Conservation (phyloP, 2,329 filamentous ascomycete species). For the Ilyonectria destructans region DNA sequence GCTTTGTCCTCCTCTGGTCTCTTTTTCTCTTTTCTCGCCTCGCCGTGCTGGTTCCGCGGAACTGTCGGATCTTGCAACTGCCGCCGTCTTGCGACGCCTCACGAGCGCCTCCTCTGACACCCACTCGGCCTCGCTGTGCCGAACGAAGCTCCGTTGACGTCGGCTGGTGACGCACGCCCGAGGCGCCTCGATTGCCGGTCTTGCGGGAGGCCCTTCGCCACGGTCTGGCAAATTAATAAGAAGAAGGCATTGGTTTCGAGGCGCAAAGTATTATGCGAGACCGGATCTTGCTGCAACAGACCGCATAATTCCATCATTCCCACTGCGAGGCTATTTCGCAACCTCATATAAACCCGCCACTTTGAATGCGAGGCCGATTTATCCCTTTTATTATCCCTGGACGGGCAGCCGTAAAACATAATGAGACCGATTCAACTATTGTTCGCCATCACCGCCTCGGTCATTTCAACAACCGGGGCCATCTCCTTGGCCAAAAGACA, state of each 20-base stretch:
- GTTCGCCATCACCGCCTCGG: slow-evolving; percentile 40
- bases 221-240: slow-evolving; percentile 13
- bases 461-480: slow-evolving; percentile 49
- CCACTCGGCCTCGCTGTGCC: slow-evolving; percentile 26
- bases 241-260: neutral
- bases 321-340: neutral
- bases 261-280: neutral
- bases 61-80: slow-evolving; percentile 18
- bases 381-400: neutral
- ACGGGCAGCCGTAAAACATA: slow-evolving; percentile 30
- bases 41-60: slow-evolving; percentile 8
- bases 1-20: neutral
- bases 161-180: slow-evolving; percentile 41
- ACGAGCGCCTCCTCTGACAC: slow-evolving; percentile 23
- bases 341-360: neutral
- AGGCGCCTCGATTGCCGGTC: slow-evolving; percentile 10
- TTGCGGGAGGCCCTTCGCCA: slow-evolving; percentile 26
- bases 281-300: slow-evolving; percentile 3
- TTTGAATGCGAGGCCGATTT: neutral
- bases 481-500: slow-evolving; percentile 50
- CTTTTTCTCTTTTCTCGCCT: neutral
- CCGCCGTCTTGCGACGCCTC: slow-evolving; percentile 3
- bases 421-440: slow-evolving; percentile 58
- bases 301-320: neutral
- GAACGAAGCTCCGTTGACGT: slow-evolving; percentile 41